phyloP scores from a whole-genome alignment of 305 asterid species.

The Rubia occidens region DNA sequence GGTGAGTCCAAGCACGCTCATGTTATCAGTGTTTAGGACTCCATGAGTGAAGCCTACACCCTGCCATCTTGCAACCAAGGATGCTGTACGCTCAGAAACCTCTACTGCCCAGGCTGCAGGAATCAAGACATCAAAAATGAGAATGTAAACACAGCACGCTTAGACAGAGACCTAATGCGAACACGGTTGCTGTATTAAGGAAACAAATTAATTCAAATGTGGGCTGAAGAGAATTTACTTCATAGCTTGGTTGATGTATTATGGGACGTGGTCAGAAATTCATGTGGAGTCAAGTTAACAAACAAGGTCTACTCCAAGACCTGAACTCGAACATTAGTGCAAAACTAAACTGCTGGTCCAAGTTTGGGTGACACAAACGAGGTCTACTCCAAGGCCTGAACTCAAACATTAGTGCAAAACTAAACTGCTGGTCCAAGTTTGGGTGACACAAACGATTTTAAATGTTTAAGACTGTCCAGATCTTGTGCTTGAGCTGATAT shows the following conservation, averaged over 20 bases:
- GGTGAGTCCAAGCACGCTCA: conserved; percentile 90
- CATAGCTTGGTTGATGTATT: not conserved
- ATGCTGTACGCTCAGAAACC: conserved; percentile 85
- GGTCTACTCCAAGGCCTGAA: not conserved
- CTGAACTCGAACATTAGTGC: not conserved
- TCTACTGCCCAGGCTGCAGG: conserved; percentile 93
- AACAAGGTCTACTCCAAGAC: not conserved
- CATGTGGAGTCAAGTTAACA: not conserved
- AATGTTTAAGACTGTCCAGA: not conserved
- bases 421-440: not conserved
- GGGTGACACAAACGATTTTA: not conserved
- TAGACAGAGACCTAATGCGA: not conserved
- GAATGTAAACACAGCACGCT: conserved; percentile 13
- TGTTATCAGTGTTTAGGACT: conserved; percentile 90
- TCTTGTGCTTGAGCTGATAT: not conserved
- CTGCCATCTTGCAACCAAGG: conserved; percentile 84
- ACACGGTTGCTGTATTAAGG: not conserved
- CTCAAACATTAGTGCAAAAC: not conserved
- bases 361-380: not conserved
- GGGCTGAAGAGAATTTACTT: no score
- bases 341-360: not conserved
- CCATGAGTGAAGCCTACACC: conserved; percentile 99
- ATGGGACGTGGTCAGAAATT: not conserved
- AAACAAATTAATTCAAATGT: not conserved
- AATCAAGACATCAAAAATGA: conserved; percentile 17